These are phyloP conservation scores for Scedosporium boydii DNA, from an alignment of 2,329 filamentous ascomycete genomes.

Conservation along the genomic window DNA sequence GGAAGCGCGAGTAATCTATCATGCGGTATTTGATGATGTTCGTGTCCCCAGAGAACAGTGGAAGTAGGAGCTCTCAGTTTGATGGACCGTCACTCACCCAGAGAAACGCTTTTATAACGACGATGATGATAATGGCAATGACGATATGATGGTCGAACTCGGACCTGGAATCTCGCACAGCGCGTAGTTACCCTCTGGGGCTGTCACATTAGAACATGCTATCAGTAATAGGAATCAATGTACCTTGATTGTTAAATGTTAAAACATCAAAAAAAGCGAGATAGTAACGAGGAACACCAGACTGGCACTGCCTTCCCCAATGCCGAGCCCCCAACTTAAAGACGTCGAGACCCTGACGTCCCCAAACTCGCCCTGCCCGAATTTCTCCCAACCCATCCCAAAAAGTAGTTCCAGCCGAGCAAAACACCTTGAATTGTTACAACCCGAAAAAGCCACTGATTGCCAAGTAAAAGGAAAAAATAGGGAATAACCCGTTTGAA, in stretches of 20 bases:
- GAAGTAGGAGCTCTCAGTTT: neutral
- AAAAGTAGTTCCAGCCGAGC: neutral
- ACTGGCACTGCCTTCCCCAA: neutral
- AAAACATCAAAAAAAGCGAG: neutral
- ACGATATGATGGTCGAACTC: neutral
- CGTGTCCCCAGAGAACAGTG: too few species aligned
- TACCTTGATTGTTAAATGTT: neutral
- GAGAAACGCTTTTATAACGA: too few species aligned
- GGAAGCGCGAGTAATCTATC: slow-evolving; percentile 51
- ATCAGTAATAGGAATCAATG: neutral
- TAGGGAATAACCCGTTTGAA: neutral
- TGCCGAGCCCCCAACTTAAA: slow-evolving; percentile 3
- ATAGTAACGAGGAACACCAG: neutral
- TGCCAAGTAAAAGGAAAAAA: neutral
- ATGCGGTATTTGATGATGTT: too few species aligned
- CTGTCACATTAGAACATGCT: neutral
- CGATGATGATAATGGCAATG: neutral
- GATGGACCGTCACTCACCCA: too few species aligned
- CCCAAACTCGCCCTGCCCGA: neutral
- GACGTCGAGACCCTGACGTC: neutral
- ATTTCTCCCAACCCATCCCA: neutral
- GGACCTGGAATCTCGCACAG: neutral
- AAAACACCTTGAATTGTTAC: neutral
- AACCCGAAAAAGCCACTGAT: neutral
- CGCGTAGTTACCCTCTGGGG: neutral